Evolutionary conservation across 2,329 filamentous ascomycete genomes (phyloP).

Genomic region (Lithohypha guttulata): DNA sequence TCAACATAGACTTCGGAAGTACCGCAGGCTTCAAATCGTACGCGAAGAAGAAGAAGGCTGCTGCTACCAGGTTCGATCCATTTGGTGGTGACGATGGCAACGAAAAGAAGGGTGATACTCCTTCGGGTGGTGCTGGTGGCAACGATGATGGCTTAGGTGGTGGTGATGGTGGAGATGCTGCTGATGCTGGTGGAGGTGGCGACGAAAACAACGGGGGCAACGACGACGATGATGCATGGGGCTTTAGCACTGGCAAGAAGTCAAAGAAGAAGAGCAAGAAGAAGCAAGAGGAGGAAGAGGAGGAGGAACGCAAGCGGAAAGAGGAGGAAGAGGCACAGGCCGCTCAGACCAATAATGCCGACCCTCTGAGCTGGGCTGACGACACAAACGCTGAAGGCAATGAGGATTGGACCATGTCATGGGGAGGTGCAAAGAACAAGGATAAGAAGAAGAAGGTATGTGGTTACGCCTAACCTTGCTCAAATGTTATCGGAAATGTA

Average conservation of each 20-base stretch:
- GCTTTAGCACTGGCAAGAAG: conserved; percentile 26
- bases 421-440: conserved; percentile 37
- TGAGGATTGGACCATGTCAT: conserved; percentile 41
- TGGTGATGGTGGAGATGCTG: conserved; percentile 25
- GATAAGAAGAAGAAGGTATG: conserved; percentile 47
- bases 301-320: conserved; percentile 23
- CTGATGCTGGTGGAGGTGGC: conserved; percentile 25
- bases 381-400: conserved; percentile 34
- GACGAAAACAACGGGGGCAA: conserved; percentile 31
- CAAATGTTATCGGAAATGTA: neutral
- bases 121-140: conserved; percentile 26
- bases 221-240: conserved; percentile 33
- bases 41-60: conserved; percentile 38
- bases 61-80: conserved; percentile 33
- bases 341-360: conserved; percentile 24
- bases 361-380: conserved; percentile 37
- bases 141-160: conserved; percentile 28
- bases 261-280: conserved; percentile 28
- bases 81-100: conserved; percentile 37
- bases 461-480: conserved; percentile 4
- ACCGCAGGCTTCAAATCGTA: conserved; percentile 21
- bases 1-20: conserved; percentile 32
- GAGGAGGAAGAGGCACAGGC: conserved; percentile 27
- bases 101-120: conserved; percentile 33
- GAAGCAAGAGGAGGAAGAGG: conserved; percentile 26